These are phyloP conservation scores for Talaromyces sp. DNA, from an alignment of 2,329 filamentous ascomycete species.

Conservation along the genomic window DNA sequence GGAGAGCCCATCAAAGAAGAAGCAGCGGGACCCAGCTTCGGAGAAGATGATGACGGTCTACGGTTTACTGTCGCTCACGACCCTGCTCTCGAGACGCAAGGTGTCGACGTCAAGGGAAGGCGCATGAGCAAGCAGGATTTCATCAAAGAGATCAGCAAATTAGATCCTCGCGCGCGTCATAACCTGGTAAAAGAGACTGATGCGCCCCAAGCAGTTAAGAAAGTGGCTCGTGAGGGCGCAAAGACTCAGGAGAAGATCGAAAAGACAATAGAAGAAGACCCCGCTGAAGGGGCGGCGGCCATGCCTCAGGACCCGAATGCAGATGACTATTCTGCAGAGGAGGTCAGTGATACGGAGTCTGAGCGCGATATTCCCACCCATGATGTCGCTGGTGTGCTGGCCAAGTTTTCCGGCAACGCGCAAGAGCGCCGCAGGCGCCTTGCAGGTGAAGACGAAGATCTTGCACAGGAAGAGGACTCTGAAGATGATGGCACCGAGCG, in stretches of 20 bases:
- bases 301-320: conserved; percentile 12
- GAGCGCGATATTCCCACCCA: conserved; percentile 24
- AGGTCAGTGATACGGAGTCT: conserved; percentile 7
- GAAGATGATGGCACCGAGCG: conserved; percentile 42
- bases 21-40: conserved; percentile 10
- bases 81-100: conserved; percentile 29
- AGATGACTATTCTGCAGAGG: conserved; percentile 6
- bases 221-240: conserved; percentile 30
- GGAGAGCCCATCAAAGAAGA: conserved; percentile 26
- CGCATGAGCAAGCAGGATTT: conserved; percentile 64
- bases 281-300: background rate
- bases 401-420: conserved; percentile 18
- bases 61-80: conserved; percentile 57
- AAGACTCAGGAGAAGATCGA: conserved; percentile 14
- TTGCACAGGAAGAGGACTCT: conserved; percentile 26
- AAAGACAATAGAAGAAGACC: conserved; percentile 16
- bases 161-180: conserved; percentile 56
- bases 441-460: conserved; percentile 20
- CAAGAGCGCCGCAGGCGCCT: conserved; percentile 36
- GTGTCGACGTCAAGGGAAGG: conserved; percentile 45
- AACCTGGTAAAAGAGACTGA: conserved; percentile 41
- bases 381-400: conserved; percentile 22
- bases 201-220: conserved; percentile 35
- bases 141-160: conserved; percentile 56
- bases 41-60: conserved; percentile 46